Evolutionary conservation across 2,329 filamentous ascomycete genomes (phyloP).

Genomic region (Penicillium decumbens): DNA sequence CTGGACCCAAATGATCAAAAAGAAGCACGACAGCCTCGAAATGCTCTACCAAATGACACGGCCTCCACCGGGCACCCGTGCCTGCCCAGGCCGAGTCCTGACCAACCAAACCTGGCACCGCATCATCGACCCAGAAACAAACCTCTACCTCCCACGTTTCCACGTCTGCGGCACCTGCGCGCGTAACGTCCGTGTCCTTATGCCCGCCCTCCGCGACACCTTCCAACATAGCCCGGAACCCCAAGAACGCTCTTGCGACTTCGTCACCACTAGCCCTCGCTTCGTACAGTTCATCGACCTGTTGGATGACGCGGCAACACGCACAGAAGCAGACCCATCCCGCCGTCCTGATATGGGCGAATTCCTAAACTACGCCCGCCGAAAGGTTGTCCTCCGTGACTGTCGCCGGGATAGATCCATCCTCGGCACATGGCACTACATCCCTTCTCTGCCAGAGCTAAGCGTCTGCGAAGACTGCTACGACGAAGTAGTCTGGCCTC

Average conservation of each 20-base stretch:
- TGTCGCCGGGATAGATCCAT: slow-evolving; percentile 63
- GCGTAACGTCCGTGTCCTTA: slow-evolving; percentile 64
- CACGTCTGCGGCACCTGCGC: slow-evolving; percentile 71
- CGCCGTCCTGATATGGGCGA: slow-evolving; percentile 52
- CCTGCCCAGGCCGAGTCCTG: slow-evolving; percentile 57
- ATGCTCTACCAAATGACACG: slow-evolving; percentile 66
- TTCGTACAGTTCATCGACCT: slow-evolving; percentile 56
- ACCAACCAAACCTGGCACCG: slow-evolving; percentile 67
- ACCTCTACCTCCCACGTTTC: slow-evolving; percentile 64
- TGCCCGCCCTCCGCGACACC: slow-evolving; percentile 65
- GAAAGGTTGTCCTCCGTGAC: slow-evolving; percentile 55
- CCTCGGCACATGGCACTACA: slow-evolving; percentile 69
- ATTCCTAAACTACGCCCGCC: slow-evolving; percentile 61
- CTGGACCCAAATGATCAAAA: slow-evolving; percentile 73
- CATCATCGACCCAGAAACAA: slow-evolving; percentile 63
- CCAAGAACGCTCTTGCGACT: slow-evolving; percentile 59
- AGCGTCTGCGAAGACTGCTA: slow-evolving; percentile 87
- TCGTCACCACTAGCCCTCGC: slow-evolving; percentile 59
- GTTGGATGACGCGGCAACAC: slow-evolving; percentile 51
- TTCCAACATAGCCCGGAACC: slow-evolving; percentile 52
- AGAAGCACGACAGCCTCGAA: slow-evolving; percentile 60
- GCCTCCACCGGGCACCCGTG: slow-evolving; percentile 52
- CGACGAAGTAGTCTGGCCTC: slow-evolving; percentile 69
- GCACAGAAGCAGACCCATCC: slow-evolving; percentile 28
- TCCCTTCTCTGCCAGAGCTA: slow-evolving; percentile 69